Percentiles rank a stretch among this genome's conserved stretches.
These are phyloP conservation scores for Blastobotrys persicus DNA, from an alignment of 1,139 yeast species.

Conservation along the genomic window DNA sequence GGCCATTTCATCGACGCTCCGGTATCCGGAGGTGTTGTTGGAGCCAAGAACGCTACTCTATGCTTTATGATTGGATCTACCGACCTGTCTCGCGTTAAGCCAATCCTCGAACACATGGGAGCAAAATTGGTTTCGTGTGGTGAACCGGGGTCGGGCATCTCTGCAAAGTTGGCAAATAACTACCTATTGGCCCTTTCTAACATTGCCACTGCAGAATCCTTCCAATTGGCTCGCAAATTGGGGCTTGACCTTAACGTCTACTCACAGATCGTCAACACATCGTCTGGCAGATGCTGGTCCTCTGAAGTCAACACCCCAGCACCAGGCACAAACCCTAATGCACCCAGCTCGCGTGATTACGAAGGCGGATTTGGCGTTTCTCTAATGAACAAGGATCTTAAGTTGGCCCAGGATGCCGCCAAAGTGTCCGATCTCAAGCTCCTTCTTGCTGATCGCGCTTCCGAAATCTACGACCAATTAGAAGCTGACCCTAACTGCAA, in stretches of 20 bases:
- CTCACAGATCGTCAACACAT: slow-evolving; percentile 53
- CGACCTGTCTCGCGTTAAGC: slow-evolving; percentile 19
- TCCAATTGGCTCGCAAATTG: slow-evolving; percentile 55
- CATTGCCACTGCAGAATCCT: slow-evolving; percentile 60
- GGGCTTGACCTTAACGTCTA: slow-evolving; percentile 51
- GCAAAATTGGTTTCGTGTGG: slow-evolving; percentile 55
- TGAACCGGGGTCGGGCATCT: slow-evolving; percentile 54
- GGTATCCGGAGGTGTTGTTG: slow-evolving; percentile 61
- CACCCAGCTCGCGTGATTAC: slow-evolving; percentile 51
- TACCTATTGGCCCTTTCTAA: slow-evolving; percentile 57
- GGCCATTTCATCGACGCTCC: slow-evolving; percentile 55
- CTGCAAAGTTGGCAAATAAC: slow-evolving; percentile 59
- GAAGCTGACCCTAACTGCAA: slow-evolving; percentile 26
- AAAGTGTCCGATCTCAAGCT: slow-evolving; percentile 27
- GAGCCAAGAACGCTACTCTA: slow-evolving; percentile 55
- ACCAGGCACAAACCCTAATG: slow-evolving; percentile 47
- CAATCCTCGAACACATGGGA: slow-evolving; percentile 51
- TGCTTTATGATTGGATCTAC: slow-evolving; percentile 54
- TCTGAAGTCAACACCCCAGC: slow-evolving; percentile 61
- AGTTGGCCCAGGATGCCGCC: slow-evolving; percentile 54
- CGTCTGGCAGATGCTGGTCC: slow-evolving; percentile 64
- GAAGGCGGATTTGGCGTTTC: slow-evolving; percentile 56
- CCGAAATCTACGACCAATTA: slow-evolving; percentile 33
- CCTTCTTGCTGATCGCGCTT: slow-evolving; percentile 32
- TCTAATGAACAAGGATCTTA: slow-evolving; percentile 57